Conservation (phyloP, 2,329 filamentous ascomycete species). For the Spiromastix sp. region DNA sequence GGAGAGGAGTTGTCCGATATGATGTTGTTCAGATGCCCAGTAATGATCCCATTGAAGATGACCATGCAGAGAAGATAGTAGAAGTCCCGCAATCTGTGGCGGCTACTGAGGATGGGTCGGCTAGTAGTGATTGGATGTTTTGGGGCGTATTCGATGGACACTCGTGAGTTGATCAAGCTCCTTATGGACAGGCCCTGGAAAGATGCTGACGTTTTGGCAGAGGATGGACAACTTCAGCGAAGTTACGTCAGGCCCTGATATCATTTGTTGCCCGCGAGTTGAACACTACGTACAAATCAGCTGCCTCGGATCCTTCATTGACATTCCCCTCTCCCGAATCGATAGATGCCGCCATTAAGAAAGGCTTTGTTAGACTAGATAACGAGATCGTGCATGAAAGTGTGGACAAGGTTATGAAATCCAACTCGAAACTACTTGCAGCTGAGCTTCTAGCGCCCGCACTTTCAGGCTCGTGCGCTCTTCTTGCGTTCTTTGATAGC, state of each 20-base stretch:
- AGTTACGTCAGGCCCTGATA: slow-evolving; percentile 84
- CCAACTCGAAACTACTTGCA: slow-evolving; percentile 79
- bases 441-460: slow-evolving; percentile 88
- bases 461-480: slow-evolving; percentile 89
- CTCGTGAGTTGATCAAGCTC: slow-evolving; percentile 48
- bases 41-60: slow-evolving; percentile 97
- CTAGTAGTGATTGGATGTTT: slow-evolving; percentile 92
- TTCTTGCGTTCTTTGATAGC: slow-evolving; percentile 93
- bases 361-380: slow-evolving; percentile 78
- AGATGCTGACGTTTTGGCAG: slow-evolving; percentile 38
- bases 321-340: slow-evolving; percentile 64
- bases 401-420: slow-evolving; percentile 81
- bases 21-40: slow-evolving; percentile 90
- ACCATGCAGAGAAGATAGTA: slow-evolving; percentile 96
- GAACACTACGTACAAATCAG: slow-evolving; percentile 79
- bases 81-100: slow-evolving; percentile 61
- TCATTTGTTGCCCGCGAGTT: slow-evolving; percentile 87
- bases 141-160: slow-evolving; percentile 99
- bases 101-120: slow-evolving; percentile 43
- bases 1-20: slow-evolving; percentile 85
- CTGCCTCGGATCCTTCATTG: slow-evolving; percentile 45
- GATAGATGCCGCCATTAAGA: slow-evolving; percentile 85
- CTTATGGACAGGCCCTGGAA: slow-evolving; percentile 3
- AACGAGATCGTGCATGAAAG: slow-evolving; percentile 91
- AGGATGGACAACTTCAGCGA: slow-evolving; percentile 96